These are phyloP conservation scores for Tuber borchii DNA, from an alignment of 495 filamentous ascomycete genomes.

Conservation along the genomic window DNA sequence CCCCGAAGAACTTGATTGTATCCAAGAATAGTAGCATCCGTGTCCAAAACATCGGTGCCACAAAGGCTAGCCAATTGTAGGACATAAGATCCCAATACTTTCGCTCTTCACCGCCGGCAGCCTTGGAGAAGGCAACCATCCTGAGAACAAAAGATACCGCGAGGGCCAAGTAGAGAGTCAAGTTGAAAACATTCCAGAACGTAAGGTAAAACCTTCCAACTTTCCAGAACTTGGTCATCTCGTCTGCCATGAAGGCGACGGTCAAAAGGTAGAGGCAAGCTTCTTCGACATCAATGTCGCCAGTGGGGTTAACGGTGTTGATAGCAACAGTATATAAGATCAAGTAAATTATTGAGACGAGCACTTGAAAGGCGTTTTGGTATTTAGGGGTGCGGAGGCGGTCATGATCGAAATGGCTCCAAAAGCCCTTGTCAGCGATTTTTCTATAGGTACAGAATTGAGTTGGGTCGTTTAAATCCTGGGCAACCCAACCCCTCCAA, in stretches of 20 bases:
- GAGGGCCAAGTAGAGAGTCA: conserved; percentile 68
- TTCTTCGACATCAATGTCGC: conserved; percentile 81
- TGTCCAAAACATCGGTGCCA: conserved; percentile 94
- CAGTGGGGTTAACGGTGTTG: conserved; percentile 64
- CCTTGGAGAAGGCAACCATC: conserved; percentile 66
- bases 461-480: conserved; percentile 80
- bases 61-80: conserved; percentile 89
- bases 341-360: conserved; percentile 76
- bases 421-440: conserved; percentile 65
- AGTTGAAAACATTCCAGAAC: conserved; percentile 95
- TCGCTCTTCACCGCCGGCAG: conserved; percentile 50
- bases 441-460: conserved; percentile 77
- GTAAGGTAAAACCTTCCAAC: conserved; percentile 78
- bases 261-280: conserved; percentile 84
- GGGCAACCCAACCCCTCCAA: conserved; percentile 93
- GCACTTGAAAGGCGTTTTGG: conserved; percentile 81
- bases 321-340: conserved; percentile 82
- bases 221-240: conserved; percentile 82
- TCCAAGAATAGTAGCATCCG: conserved; percentile 90
- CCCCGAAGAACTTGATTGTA: conserved; percentile 89
- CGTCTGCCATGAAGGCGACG: conserved; percentile 84
- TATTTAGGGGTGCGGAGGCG: conserved; percentile 87
- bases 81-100: conserved; percentile 65
- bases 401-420: conserved; percentile 81
- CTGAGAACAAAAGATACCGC: conserved; percentile 68